Base-by-base conservation (phyloP, 2,329 filamentous ascomycete genomes). In the Stachybotrys chlorohalonatus region DNA sequence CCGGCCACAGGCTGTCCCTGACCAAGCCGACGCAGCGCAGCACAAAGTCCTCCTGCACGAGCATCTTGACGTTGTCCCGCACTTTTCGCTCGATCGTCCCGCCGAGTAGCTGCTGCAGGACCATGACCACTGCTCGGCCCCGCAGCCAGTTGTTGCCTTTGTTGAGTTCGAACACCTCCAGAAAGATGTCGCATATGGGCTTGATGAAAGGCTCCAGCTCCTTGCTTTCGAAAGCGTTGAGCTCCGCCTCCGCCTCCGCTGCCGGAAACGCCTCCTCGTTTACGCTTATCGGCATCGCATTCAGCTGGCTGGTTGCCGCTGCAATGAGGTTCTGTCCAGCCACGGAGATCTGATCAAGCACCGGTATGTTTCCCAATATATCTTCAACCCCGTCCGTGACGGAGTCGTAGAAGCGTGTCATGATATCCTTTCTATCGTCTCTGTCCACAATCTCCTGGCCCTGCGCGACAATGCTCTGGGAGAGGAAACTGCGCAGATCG, bases 311-410 rank as follows among this genome's bases (percentile, higher is more conserved):
- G 11, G 84, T 84, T 1, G 84, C 89, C 36, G 89, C 89, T 0
- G 88, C 87, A 55, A 94, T 87, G 52, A 97, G 80, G 64, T 92
- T 96, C 67, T 97, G 93, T 0, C 93, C 93, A 7, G 94, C 92
- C 1, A 91, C 82, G 0, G 92, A 96, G 7, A 99, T 82, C 68
- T 97, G 94, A 63, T 99, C 94, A 32, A 99, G 80, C 0, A 96
- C 92, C 1, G 94, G 90, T 48, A 97, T 93, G 66, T 96, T 97
- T 54, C 94, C 94, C 4, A 99, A 76, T 54, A 99, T 95, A 63
- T 99, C 94, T 67, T 99, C 94, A 87, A 99, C 95, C 39, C 95
- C 94, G 66, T 99, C 94, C 1, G 93, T 89, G 24, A 99, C 93
- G 0, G 93, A 97, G 68, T 95, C 95, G 73, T 97, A 99, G 51